Conservation (phyloP, 495 filamentous ascomycete species). For the Cladorrhinum samala region DNA sequence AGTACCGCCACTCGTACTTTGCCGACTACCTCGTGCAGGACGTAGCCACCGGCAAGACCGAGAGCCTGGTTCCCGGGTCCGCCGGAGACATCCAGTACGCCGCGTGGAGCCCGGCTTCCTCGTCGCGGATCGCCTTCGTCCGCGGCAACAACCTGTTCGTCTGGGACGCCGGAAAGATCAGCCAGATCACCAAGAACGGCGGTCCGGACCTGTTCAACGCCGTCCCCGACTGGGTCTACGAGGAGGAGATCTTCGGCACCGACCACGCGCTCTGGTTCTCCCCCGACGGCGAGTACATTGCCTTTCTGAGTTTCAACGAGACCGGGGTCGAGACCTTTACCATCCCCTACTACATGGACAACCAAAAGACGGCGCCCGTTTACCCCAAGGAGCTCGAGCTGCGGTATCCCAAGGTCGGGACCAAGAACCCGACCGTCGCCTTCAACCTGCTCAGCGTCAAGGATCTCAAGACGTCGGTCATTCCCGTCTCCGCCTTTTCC, state of each 20-base stretch:
- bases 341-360: slow-evolving; percentile 52
- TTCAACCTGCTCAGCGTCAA: slow-evolving; percentile 43
- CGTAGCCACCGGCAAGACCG: slow-evolving; percentile 36
- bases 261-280: slow-evolving; percentile 52
- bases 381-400: slow-evolving; percentile 48
- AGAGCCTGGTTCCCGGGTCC: slow-evolving; percentile 42
- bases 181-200: slow-evolving; percentile 49
- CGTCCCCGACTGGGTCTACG: slow-evolving; percentile 59
- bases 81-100: slow-evolving; percentile 53
- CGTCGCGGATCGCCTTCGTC: slow-evolving; percentile 47
- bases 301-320: slow-evolving; percentile 54
- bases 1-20: slow-evolving; percentile 53
- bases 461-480: slow-evolving; percentile 20
- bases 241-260: slow-evolving; percentile 52
- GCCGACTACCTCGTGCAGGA: slow-evolving; percentile 52
- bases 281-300: slow-evolving; percentile 50
- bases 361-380: slow-evolving; percentile 37
- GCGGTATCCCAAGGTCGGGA: slow-evolving; percentile 54
- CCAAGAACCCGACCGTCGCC: slow-evolving; percentile 48
- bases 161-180: slow-evolving; percentile 39
- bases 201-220: slow-evolving; percentile 51
- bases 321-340: slow-evolving; percentile 52
- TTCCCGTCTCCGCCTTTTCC: slow-evolving; percentile 40
- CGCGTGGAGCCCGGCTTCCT: slow-evolving; percentile 40
- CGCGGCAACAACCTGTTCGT: slow-evolving; percentile 52